A percentile compares a stretch with the other conserved stretches of the same genome.
Conservation (phyloP, 2,329 filamentous ascomycete genomes). For the Fusarium sp. region DNA sequence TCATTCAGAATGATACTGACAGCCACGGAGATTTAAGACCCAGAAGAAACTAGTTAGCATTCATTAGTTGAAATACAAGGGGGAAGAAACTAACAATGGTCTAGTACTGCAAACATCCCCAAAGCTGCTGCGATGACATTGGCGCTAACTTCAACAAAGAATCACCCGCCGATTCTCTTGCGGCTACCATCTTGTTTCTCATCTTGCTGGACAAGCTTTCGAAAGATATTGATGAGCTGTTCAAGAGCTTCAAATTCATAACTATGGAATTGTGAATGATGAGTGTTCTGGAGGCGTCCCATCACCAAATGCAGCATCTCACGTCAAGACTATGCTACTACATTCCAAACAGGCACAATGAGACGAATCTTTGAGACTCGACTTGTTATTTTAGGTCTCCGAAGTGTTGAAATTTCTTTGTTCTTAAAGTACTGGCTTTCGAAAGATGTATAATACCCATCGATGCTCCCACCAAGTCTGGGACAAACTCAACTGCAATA, state of each 20-base stretch:
- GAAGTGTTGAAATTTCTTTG: neutral
- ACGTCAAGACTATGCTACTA: neutral
- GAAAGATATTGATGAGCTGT: fast-evolving
- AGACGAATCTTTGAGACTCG: fast-evolving
- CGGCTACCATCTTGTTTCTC: too few species aligned
- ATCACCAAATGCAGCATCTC: neutral
- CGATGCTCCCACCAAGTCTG: neutral
- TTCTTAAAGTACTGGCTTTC: neutral
- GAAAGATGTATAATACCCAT: neutral
- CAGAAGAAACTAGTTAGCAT: too few species aligned
- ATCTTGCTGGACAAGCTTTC: neutral
- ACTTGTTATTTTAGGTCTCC: too few species aligned
- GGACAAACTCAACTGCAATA: neutral
- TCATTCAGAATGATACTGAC: neutral
- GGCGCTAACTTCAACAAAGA: neutral
- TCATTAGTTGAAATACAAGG: neutral
- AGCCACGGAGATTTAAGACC: neutral
- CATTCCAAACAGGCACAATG: neutral
- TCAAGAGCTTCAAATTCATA: neutral
- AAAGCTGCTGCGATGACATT: neutral
- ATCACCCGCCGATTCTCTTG: neutral
- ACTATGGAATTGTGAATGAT: neutral
- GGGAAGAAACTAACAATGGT: neutral
- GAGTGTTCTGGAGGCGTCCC: neutral
- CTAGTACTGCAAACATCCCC: neutral